These are phyloP conservation scores for Viridothelium virens DNA, from an alignment of 495 filamentous ascomycete species.

Conservation along the genomic window DNA sequence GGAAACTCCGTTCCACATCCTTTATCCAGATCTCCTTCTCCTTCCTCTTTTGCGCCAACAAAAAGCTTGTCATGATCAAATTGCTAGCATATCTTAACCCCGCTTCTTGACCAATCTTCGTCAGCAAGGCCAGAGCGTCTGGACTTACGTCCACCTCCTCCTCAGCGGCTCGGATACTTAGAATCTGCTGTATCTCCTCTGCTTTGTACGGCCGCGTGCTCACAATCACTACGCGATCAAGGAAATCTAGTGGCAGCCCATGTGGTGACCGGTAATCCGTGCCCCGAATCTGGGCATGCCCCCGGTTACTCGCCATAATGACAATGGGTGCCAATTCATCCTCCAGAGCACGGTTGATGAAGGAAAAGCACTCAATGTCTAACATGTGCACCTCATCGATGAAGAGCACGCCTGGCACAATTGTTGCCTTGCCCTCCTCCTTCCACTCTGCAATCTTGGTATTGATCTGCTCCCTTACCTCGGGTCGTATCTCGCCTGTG, in stretches of 20 bases:
- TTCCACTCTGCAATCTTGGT: conserved; percentile 98
- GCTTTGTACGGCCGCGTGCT: conserved; percentile 81
- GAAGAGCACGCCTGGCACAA: conserved; percentile 94
- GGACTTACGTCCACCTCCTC: conserved; percentile 87
- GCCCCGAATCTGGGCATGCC: conserved; percentile 82
- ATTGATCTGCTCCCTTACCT: conserved; percentile 97
- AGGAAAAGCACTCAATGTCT: conserved; percentile 97
- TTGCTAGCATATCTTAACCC: conserved; percentile 91
- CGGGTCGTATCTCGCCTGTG: conserved; percentile 94
- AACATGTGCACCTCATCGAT: conserved; percentile 99
- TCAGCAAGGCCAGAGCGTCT: conserved; percentile 82
- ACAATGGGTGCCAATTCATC: conserved; percentile 91
- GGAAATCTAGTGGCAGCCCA: conserved; percentile 89
- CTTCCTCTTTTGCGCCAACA: conserved; percentile 71
- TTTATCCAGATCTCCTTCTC: conserved; percentile 69
- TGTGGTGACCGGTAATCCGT: conserved; percentile 88
- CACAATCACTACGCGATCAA: conserved; percentile 93
- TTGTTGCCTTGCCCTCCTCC: conserved; percentile 96
- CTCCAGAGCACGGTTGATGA: conserved; percentile 94
- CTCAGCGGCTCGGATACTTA: conserved; percentile 84
- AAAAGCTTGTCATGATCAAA: conserved; percentile 84
- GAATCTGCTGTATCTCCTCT: conserved; percentile 84
- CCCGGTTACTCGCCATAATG: conserved; percentile 99
- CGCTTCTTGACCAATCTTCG: conserved; percentile 90
- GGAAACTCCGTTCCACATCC: conserved; percentile 89